These are phyloP conservation scores for Oryza meyeriana DNA, from an alignment of 176 grass and related monocot genomes.

Conservation along the genomic window DNA sequence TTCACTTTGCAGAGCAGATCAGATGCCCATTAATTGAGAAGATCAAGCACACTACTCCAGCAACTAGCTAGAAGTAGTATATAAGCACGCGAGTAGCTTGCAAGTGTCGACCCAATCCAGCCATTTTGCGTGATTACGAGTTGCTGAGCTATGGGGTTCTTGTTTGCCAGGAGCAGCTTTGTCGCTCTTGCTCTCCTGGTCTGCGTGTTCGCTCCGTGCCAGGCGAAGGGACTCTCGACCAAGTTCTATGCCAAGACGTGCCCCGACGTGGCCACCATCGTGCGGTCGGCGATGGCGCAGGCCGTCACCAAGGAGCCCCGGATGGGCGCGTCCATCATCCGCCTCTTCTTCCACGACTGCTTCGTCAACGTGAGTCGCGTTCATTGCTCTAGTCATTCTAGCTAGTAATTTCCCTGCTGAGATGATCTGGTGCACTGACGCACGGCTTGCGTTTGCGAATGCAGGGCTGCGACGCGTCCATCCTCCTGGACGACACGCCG, in stretches of 20 bases:
- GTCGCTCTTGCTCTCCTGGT: constrained; percentile 13
- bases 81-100: constrained; percentile 10
- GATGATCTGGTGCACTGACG: background rate
- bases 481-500: constrained; percentile 64
- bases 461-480: constrained; percentile 69
- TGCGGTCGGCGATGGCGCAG: constrained; percentile 42
- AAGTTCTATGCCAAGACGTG: constrained; percentile 61
- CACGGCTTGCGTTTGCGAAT: no score
- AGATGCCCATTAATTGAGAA: background rate
- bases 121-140: background rate
- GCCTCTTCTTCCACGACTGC: constrained; percentile 85
- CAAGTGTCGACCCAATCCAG: background rate
- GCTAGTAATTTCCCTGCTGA: background rate
- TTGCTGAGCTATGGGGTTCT: constrained; percentile 24
- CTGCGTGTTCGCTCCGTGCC: constrained; percentile 26
- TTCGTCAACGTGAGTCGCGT: constrained; percentile 60
- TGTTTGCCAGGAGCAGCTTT: background rate
- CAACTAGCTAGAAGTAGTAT: background rate
- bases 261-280: constrained; percentile 38
- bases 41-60: background rate
- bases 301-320: constrained; percentile 46
- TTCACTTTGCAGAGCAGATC: background rate
- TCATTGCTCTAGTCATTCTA: background rate
- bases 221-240: constrained; percentile 42
- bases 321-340: constrained; percentile 72